Evolutionary conservation across 1,284 basidiomycete genomes (phyloP), one percentile per base, ranked within the genome.

Genomic region (Lentinula novae-zelandiae): DNA sequence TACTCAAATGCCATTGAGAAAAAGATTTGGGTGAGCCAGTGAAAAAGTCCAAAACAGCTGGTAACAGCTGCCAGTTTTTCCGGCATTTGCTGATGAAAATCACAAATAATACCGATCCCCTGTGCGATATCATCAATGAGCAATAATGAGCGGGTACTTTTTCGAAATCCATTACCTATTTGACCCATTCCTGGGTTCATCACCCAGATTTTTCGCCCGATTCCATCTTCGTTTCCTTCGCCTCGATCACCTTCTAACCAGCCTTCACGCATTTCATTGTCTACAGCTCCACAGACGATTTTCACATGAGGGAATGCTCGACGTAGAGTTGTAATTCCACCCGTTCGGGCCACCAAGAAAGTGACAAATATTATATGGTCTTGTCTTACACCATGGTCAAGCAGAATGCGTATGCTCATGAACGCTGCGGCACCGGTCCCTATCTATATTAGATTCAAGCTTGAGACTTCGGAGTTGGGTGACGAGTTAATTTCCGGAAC

Each of bases 331-430:
- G 86, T 85, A 20, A 94, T 75, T 13, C 95, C 92, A 22, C 95
- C 95, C 38, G 79, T 81, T 17, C 85, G 82, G 3, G 93, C 89
- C 42, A 96, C 89, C n/a, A 98, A 79, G 76, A 96, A 92, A 0
- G 93, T 89, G 22, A 96, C 84, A 69, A 95, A 94, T 61, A 95
- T 85, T 68, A 95, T 94, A 68, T 89, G 87, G 51, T 89, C 82
- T 69, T 95, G 85, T 65, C 71, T 83, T 7, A 98, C 89, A n/a
- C 96, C 95, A 69, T 99, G 96, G 70, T 99, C 96, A 31, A 98
- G 82, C 15, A 98, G 78, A 4, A 97, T 86, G n/a, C 96, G 89
- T 61, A 99, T 92, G 0, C 95, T 92, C 96, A 98, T 98, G 73
- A 96, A 90, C 0, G 93, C 95, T 3, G 96, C 88, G 0, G 96